Evolutionary conservation across 2,329 filamentous ascomycete species (phyloP).

Genomic region (Sporothrix brasiliensis): DNA sequence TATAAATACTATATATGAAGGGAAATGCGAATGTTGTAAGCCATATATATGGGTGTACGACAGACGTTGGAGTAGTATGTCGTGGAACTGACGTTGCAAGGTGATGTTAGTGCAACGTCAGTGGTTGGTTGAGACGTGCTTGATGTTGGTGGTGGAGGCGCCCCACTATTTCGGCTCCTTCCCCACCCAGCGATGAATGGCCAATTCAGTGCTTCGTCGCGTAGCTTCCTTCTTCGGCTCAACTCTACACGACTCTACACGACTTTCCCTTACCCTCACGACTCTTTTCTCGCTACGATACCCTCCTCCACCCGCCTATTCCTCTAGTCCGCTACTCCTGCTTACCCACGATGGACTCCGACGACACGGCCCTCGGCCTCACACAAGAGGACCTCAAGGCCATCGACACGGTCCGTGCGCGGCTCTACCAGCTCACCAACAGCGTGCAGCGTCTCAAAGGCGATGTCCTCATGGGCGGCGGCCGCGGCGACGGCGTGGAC

Average conservation of each 20-base stretch:
- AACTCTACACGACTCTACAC: neutral
- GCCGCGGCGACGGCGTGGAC: constrained; percentile 2
- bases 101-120: neutral
- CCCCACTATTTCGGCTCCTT: neutral
- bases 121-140: neutral
- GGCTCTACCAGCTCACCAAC: constrained; percentile 68
- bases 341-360: constrained; percentile 21
- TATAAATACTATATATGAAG: neutral
- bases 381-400: constrained; percentile 65
- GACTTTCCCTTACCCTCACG: neutral
- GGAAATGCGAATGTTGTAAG: neutral
- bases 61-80: neutral
- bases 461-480: constrained; percentile 58
- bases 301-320: neutral
- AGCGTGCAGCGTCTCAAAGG: constrained; percentile 67
- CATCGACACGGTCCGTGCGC: constrained; percentile 70
- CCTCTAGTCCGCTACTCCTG: neutral
- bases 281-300: neutral
- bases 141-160: neutral
- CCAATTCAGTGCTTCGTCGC: constrained; percentile 10
- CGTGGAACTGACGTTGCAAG: neutral
- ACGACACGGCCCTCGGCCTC: constrained; percentile 51
- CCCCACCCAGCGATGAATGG: constrained; percentile 11
- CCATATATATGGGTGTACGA: neutral
- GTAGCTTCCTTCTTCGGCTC: constrained; percentile 9